Percentiles rank a stretch among this genome's conserved stretches.
Evolutionary conservation across 306 rosid species (phyloP).

Genomic region (Leucaena leucocephala): DNA sequence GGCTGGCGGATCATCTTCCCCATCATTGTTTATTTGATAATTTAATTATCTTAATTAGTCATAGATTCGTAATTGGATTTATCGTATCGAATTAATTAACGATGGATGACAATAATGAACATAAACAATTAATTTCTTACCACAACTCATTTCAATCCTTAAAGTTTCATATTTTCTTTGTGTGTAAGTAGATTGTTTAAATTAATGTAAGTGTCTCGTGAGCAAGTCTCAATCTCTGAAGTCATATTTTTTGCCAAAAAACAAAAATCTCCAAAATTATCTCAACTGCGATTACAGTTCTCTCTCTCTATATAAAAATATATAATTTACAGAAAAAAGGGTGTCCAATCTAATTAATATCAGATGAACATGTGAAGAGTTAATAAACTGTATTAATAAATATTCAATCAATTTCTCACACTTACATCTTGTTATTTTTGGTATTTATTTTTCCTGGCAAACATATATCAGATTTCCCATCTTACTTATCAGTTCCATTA

Average conservation of each 20-base stretch:
- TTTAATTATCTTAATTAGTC: background rate
- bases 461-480: background rate
- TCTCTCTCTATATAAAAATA: no score
- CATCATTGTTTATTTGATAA: background rate
- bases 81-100: background rate
- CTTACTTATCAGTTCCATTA: background rate
- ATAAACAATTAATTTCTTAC: background rate
- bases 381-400: no score
- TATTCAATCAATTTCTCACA: background rate
- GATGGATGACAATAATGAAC: background rate
- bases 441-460: no score
- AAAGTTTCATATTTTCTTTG: background rate
- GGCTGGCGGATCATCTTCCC: background rate
- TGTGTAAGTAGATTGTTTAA: no score
- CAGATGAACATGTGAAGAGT: no score
- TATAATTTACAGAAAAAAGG: background rate
- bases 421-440: background rate
- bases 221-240: background rate
- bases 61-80: conserved; percentile 11
- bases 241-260: no score
- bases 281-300: no score
- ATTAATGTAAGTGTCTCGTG: background rate
- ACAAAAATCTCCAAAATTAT: no score
- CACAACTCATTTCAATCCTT: background rate
- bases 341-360: no score